Evolutionary conservation across 192 early-diverging fungal species (phyloP), one percentile per base, ranked within the genome.

Genomic region (Dissophora ornata): DNA sequence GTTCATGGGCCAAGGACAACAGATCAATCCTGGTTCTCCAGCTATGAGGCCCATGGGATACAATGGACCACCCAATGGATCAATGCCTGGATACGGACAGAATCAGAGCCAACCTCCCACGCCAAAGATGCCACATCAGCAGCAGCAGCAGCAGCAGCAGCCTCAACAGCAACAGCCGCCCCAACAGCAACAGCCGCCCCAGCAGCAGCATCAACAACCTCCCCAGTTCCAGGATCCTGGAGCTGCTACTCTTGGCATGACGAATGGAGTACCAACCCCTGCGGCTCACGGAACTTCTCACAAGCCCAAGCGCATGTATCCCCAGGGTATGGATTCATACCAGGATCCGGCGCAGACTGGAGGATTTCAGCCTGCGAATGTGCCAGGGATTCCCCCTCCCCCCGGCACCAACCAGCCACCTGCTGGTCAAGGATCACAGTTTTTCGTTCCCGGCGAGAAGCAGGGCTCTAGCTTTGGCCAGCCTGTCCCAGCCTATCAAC

Each of bases 301-400:
- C 42, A 79, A 81, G 51, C 71, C 75, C 12, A 87, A 87, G 69
- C 61, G 86, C 38, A 68, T 83, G 69, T 87, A 87, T 64, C 86
- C 86, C 16, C 77, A 82, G 2, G 80, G 85, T 40, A 85, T 82
- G 21, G 54, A 82, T 38, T 71, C 82, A 2, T 87, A 83, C 45
- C 70, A 79, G 41, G 69, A 64, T 21, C 42, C 71, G 29, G 54
- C 49, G 18, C 60, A 67, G 15, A 64, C 63, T 29, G 60, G 55
- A 29, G 47, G 68, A 13, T 82, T 68, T 44, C 74, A 68, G 49
- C 66, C 80, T 57, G 51, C 75, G 57, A 58, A 48, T 19, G 34
- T 69, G 4, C 48, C 65, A 15, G 54, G 45, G 28, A 26, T 51
- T 30, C 57, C 52, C 15, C 33, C 36, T 6, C 19, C 30, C 26